phyloP scores from a whole-genome alignment of 2,329 filamentous ascomycete species.

The Pseudohalonectria lignicola region DNA sequence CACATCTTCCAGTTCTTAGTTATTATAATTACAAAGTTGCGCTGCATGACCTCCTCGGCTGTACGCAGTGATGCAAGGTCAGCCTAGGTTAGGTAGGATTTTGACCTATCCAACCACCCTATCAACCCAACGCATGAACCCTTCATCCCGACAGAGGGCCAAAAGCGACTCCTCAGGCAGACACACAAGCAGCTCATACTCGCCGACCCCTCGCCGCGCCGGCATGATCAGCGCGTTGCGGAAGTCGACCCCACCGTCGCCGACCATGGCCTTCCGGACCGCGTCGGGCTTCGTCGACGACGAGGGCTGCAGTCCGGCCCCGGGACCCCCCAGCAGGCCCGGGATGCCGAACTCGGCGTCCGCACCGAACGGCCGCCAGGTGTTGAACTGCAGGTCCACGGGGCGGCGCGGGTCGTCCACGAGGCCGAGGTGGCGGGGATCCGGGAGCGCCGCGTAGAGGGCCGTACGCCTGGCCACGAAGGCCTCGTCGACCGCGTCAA shows the following conservation, averaged over 20 bases:
- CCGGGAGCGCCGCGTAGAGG: conserved; percentile 22
- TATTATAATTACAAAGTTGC: too few species aligned
- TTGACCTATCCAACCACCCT: conserved; percentile 8
- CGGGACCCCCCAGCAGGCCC: too few species aligned
- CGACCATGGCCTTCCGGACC: conserved; percentile 17
- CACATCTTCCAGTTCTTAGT: too few species aligned
- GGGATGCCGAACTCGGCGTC: conserved; percentile 25
- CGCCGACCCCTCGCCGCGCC: conserved; percentile 3
- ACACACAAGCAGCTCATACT: conserved; percentile 17
- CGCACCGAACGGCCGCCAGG: conserved; percentile 31
- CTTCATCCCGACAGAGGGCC: conserved; percentile 11
- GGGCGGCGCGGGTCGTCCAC: conserved; percentile 28
- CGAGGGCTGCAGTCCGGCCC: too few species aligned
- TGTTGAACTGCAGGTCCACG: conserved; percentile 29
- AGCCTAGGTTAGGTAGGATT: too few species aligned
- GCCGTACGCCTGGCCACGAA: conserved; percentile 25
- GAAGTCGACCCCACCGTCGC: conserved; percentile 13
- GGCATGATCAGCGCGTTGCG: conserved; percentile 21
- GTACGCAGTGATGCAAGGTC: too few species aligned
- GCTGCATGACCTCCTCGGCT: too few species aligned
- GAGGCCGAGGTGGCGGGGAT: conserved; percentile 27
- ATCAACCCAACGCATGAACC: conserved; percentile 18
- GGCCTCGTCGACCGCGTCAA: conserved; percentile 28
- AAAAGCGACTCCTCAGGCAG: conserved; percentile 18
- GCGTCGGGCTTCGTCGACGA: conserved; percentile 11